These are phyloP conservation scores for Arthrobotrys entomopaga DNA, from an alignment of 2,329 filamentous ascomycete genomes.

Conservation along the genomic window DNA sequence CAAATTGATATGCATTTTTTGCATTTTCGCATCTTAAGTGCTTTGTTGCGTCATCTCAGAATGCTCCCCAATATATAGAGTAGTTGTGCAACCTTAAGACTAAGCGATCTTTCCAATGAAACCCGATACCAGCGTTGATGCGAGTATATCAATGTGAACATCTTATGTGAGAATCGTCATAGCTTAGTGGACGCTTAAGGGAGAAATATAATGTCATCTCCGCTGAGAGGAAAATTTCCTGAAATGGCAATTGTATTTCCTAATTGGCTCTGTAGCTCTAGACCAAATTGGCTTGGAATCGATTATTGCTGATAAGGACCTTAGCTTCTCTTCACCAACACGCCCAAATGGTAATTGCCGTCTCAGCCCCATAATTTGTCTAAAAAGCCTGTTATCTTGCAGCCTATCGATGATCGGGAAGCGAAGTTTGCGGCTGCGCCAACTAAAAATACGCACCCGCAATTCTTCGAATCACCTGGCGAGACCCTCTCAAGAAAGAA, in stretches of 20 bases:
- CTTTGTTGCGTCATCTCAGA: no score
- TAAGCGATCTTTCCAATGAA: no score
- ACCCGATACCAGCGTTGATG: no score
- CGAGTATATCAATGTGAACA: no score
- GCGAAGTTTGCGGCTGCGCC: slow-evolving; percentile 35
- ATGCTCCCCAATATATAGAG: no score
- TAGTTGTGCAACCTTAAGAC: no score
- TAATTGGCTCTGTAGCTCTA: no score
- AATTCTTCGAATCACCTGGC: neutral
- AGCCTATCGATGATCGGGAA: slow-evolving; percentile 27
- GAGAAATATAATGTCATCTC: no score
- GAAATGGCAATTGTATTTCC: slow-evolving; percentile 3
- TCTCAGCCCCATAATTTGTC: slow-evolving; percentile 41
- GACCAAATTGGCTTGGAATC: neutral
- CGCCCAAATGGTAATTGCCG: slow-evolving; percentile 31
- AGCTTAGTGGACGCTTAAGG: no score
- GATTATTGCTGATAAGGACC: slow-evolving; percentile 4
- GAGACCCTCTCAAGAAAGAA: neutral
- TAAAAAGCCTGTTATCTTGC: slow-evolving; percentile 42
- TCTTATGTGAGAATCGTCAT: neutral
- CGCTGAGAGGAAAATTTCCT: neutral
- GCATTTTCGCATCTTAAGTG: no score
- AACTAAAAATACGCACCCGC: slow-evolving; percentile 39
- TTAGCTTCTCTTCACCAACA: slow-evolving; percentile 17
- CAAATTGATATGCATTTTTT: no score